Conservation (phyloP, 306 rosid genomes). For the Vigna mungo region DNA sequence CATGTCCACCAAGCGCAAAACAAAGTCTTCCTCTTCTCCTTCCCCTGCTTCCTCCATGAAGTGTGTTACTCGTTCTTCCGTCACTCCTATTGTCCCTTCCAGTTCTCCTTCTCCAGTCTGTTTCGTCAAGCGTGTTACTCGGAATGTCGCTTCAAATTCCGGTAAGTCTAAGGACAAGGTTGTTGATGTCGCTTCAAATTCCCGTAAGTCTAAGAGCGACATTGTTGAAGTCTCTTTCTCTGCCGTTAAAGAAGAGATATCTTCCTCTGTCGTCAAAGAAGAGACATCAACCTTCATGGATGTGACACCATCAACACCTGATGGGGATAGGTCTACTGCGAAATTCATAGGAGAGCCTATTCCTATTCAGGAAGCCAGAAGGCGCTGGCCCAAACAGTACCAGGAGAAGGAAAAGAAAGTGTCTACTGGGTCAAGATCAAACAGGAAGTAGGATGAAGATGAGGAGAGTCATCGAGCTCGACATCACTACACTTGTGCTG, state of each 20-base stretch:
- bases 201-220: no score
- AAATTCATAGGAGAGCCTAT: slow-evolving; percentile 52
- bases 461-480: no score
- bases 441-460: no score
- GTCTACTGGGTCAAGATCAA: no score
- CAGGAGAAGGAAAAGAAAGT: neutral
- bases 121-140: no score
- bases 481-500: no score
- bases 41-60: neutral
- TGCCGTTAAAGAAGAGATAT: no score
- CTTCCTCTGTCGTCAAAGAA: neutral
- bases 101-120: neutral
- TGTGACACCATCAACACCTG: neutral
- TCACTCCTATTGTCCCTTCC: neutral
- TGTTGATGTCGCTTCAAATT: no score
- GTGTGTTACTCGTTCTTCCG: neutral
- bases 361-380: slow-evolving; percentile 52
- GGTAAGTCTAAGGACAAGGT: no score
- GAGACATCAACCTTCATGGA: neutral
- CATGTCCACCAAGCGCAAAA: slow-evolving; percentile 35
- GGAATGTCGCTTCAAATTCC: no score
- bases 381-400: slow-evolving; percentile 71
- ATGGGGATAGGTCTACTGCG: neutral
- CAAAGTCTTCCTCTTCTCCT: neutral
- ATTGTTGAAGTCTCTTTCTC: no score